phyloP scores from a whole-genome alignment of 2,329 filamentous ascomycete genomes.

The Fusarium phyllophilum region DNA sequence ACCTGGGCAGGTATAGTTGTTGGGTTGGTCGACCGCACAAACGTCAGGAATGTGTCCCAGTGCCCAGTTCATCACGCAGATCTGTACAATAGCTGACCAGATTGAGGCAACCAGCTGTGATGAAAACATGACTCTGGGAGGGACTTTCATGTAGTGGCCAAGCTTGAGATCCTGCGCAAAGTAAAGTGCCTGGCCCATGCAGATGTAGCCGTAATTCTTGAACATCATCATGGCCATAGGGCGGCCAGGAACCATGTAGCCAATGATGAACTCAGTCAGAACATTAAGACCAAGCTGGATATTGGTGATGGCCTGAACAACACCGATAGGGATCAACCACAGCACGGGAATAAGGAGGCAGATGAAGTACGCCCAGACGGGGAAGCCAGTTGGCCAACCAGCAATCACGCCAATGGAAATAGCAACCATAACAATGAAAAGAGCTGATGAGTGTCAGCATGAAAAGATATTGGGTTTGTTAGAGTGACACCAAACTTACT shows the following conservation, averaged over 20 bases:
- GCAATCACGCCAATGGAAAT: slow-evolving; percentile 65
- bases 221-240: slow-evolving; percentile 82
- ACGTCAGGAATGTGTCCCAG: slow-evolving; percentile 70
- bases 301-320: slow-evolving; percentile 70
- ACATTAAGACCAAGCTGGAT: slow-evolving; percentile 75
- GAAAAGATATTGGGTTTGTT: slow-evolving; percentile 36
- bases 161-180: slow-evolving; percentile 74
- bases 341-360: slow-evolving; percentile 67
- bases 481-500: slow-evolving; percentile 52
- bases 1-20: slow-evolving; percentile 67
- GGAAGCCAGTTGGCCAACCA: slow-evolving; percentile 66
- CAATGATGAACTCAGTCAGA: slow-evolving; percentile 77
- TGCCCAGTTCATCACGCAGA: slow-evolving; percentile 74
- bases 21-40: slow-evolving; percentile 63
- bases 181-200: slow-evolving; percentile 72
- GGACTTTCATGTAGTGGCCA: slow-evolving; percentile 75
- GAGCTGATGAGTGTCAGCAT: slow-evolving; percentile 43
- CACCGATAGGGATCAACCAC: slow-evolving; percentile 69
- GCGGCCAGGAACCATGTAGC: slow-evolving; percentile 76
- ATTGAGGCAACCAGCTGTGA: slow-evolving; percentile 68
- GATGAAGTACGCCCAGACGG: slow-evolving; percentile 67
- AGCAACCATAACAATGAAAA: slow-evolving; percentile 64
- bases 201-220: slow-evolving; percentile 78
- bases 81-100: slow-evolving; percentile 71
- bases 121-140: slow-evolving; percentile 70